phyloP scores from a whole-genome alignment of 805 yeast genomes.

The Starmerella sirachaensis region DNA sequence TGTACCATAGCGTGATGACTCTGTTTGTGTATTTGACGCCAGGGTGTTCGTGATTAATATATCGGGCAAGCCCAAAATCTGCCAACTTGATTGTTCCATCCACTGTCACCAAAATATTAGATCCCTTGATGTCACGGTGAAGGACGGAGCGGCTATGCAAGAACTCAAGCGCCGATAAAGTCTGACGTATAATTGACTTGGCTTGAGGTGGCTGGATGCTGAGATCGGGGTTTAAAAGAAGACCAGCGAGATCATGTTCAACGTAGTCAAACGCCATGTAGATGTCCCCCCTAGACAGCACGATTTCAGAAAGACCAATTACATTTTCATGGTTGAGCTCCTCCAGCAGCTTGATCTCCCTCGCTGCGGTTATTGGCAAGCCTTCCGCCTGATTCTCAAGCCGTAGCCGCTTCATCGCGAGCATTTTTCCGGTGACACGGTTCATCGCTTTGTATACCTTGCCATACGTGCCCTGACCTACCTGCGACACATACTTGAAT shows the following conservation, averaged over 20 bases:
- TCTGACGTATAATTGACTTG: constrained; percentile 67
- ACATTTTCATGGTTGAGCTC: constrained; percentile 71
- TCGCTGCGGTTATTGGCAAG: constrained; percentile 86
- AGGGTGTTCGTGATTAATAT: constrained; percentile 25
- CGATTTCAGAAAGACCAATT: constrained; percentile 74
- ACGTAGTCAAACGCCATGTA: constrained; percentile 89
- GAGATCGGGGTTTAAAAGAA: constrained; percentile 64
- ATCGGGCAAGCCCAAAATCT: constrained; percentile 83
- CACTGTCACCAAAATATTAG: constrained; percentile 69
- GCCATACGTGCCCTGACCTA: constrained; percentile 98
- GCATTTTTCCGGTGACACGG: constrained; percentile 49
- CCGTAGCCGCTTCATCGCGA: constrained; percentile 78
- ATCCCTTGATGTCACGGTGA: constrained; percentile 92
- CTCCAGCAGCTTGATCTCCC: constrained; percentile 81
- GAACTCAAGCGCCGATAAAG: constrained; percentile 67
- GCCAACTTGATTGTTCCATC: constrained; percentile 77
- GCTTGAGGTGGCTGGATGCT: constrained; percentile 51
- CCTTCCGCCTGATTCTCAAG: constrained; percentile 86
- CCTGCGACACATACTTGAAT: constrained; percentile 72
- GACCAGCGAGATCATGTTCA: constrained; percentile 86
- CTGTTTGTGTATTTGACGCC: constrained; percentile 82
- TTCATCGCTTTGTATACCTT: constrained; percentile 85
- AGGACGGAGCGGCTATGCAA: constrained; percentile 50
- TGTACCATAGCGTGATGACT: constrained; percentile 92
- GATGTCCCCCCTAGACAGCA: constrained; percentile 60